A percentile compares a stretch with the other conserved stretches of the same genome.
phyloP scores from a whole-genome alignment of 495 filamentous ascomycete species.

The Hyphodiscus hymeniophilus region DNA sequence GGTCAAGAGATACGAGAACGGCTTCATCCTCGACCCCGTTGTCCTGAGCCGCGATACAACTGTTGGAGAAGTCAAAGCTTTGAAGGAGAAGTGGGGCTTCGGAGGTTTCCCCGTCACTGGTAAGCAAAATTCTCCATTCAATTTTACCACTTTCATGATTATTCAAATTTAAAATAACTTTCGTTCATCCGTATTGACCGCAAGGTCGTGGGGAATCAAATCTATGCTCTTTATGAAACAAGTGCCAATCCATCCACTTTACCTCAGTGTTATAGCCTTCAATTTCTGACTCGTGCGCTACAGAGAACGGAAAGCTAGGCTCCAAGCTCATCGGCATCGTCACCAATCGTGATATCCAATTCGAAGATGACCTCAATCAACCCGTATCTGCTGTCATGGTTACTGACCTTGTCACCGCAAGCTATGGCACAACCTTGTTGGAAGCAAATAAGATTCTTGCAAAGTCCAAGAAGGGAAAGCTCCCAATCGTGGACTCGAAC shows the following conservation, averaged over 20 bases:
- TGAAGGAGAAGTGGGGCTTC: slow-evolving; percentile 98
- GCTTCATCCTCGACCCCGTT: slow-evolving; percentile 95
- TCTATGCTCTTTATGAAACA: slow-evolving; percentile 38
- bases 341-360: slow-evolving; percentile 96
- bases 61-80: slow-evolving; percentile 79
- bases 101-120: slow-evolving; percentile 98
- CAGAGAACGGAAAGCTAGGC: slow-evolving; percentile 86
- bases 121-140: slow-evolving; percentile 42
- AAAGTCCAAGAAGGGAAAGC: slow-evolving; percentile 97
- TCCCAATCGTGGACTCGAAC: slow-evolving; percentile 83
- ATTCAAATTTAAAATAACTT: slow-evolving; percentile 80
- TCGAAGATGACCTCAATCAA: slow-evolving; percentile 56
- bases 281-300: slow-evolving; percentile 9
- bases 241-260: neutral
- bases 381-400: slow-evolving; percentile 90
- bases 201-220: slow-evolving; percentile 75
- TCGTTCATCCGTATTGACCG: slow-evolving; percentile 98
- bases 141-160: slow-evolving; percentile 56
- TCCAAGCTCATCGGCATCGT: slow-evolving; percentile 96
- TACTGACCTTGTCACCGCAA: slow-evolving; percentile 87
- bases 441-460: slow-evolving; percentile 92
- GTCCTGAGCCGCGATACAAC: slow-evolving; percentile 83
- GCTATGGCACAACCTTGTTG: slow-evolving; percentile 69
- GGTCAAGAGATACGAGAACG: slow-evolving; percentile 98
- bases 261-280: neutral